Conservation (phyloP, 192 early-diverging fungal genomes). For the Glomus cerebriforme region DNA sequence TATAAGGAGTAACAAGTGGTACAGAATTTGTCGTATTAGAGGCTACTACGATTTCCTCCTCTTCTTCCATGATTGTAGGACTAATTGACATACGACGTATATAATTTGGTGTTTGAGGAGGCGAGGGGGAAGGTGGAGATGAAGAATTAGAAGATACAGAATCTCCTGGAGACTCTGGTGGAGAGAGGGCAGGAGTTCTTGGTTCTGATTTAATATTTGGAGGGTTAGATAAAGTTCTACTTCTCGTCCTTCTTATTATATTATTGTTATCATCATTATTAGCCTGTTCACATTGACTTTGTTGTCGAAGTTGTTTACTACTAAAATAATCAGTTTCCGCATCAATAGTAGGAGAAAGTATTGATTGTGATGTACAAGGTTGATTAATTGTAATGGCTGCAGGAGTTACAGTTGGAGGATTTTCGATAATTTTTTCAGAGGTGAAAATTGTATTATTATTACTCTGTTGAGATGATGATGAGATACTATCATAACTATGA, state of each 20-base stretch:
- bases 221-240: constrained; percentile 5
- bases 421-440: constrained; percentile 14
- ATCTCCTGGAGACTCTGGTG: constrained; percentile 3
- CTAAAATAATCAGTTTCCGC: constrained; percentile 11
- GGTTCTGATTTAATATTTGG: constrained; percentile 12
- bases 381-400: constrained; percentile 12
- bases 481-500: constrained; percentile 10
- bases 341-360: neutral
- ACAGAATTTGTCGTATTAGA: no score
- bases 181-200: constrained; percentile 23
- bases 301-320: neutral
- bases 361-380: constrained; percentile 4
- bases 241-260: neutral
- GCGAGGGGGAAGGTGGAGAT: constrained; percentile 18
- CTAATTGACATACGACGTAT: neutral
- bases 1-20: neutral
- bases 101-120: constrained; percentile 7
- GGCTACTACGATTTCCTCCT: constrained; percentile 10
- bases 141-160: neutral
- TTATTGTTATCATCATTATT: neutral
- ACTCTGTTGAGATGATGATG: neutral
- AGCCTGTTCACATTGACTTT: neutral
- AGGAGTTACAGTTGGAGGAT: constrained; percentile 22
- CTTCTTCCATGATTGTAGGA: constrained; percentile 23
- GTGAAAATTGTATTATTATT: constrained; percentile 19